phyloP scores from a whole-genome alignment of 129 eudicot genomes.

The Dittrichia graveolens region DNA sequence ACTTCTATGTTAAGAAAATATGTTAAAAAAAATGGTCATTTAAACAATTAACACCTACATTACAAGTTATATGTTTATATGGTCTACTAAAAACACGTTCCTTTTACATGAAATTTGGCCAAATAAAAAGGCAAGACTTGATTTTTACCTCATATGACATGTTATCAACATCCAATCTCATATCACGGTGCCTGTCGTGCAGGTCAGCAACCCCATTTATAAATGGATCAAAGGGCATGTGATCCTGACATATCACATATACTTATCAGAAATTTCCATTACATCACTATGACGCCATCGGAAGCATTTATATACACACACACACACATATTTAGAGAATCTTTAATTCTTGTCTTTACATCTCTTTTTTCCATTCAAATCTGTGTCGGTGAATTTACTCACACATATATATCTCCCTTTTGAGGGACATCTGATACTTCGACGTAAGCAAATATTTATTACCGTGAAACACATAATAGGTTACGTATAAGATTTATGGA shows the following conservation, averaged over 20 bases:
- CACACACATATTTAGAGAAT: slow-evolving; percentile 1
- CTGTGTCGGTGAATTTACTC: background rate
- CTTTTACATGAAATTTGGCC: no score
- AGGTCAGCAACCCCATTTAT: slow-evolving; percentile 61
- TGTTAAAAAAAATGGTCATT: no score
- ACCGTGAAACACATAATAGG: background rate
- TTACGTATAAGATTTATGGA: no score
- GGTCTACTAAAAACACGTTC: no score
- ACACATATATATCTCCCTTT: slow-evolving; percentile 4
- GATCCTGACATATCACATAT: slow-evolving; percentile 47
- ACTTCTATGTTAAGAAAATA: no score
- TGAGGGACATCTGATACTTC: background rate
- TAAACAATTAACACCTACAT: no score
- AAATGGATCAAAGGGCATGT: slow-evolving; percentile 61
- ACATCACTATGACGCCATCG: no score
- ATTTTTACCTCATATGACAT: slow-evolving; percentile 83
- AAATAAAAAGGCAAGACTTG: background rate
- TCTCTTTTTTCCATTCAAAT: background rate
- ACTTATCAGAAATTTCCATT: slow-evolving; percentile 8
- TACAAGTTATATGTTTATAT: no score
- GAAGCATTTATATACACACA: background rate
- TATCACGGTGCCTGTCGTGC: slow-evolving; percentile 81
- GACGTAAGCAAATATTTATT: background rate
- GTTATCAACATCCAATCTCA: slow-evolving; percentile 92
- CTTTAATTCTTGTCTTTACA: background rate